A percentile compares a stretch with the other conserved stretches of the same genome.
Evolutionary conservation across 2,329 filamentous ascomycete genomes (phyloP).

Genomic region (Akanthomyces dipterigenus): DNA sequence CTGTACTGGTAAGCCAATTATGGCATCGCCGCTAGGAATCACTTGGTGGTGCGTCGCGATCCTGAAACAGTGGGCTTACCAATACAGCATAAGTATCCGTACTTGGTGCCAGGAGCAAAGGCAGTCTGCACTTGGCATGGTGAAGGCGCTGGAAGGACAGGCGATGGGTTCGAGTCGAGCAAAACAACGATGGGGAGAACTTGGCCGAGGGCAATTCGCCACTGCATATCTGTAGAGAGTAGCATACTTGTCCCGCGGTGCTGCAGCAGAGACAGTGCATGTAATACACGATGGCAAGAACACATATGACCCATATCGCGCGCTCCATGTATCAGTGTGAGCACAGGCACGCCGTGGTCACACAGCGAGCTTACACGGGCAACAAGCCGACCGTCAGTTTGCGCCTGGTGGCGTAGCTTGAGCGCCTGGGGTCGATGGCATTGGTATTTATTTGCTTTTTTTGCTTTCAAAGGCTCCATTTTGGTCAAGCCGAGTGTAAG

Average conservation of each 20-base stretch:
- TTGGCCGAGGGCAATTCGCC: not conserved
- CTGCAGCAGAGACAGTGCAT: not conserved
- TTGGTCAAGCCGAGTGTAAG: not conserved
- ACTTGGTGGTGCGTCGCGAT: not conserved
- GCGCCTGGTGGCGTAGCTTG: slow-evolving; percentile 4
- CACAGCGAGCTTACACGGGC: not conserved
- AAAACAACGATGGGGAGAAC: not conserved
- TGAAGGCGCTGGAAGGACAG: too few relatives aligned
- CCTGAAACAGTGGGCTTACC: slow-evolving; percentile 11
- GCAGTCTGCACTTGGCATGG: not conserved
- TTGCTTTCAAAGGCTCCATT: not conserved
- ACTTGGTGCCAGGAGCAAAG: not conserved
- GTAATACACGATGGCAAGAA: not conserved
- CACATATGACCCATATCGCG: not conserved
- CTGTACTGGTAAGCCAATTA: not conserved
- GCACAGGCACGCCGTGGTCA: not conserved
- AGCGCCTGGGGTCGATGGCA: slow-evolving; percentile 1
- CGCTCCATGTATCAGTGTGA: not conserved
- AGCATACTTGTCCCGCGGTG: not conserved
- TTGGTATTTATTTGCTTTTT: not conserved
- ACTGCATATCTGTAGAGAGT: not conserved
- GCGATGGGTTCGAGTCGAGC: too few relatives aligned
- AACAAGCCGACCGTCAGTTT: slow-evolving; percentile 1
- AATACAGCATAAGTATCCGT: too few relatives aligned
- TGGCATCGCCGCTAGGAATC: not conserved